Base-by-base conservation (phyloP, 2,329 filamentous ascomycete species). In the Ophiostoma himal-ulmi region DNA sequence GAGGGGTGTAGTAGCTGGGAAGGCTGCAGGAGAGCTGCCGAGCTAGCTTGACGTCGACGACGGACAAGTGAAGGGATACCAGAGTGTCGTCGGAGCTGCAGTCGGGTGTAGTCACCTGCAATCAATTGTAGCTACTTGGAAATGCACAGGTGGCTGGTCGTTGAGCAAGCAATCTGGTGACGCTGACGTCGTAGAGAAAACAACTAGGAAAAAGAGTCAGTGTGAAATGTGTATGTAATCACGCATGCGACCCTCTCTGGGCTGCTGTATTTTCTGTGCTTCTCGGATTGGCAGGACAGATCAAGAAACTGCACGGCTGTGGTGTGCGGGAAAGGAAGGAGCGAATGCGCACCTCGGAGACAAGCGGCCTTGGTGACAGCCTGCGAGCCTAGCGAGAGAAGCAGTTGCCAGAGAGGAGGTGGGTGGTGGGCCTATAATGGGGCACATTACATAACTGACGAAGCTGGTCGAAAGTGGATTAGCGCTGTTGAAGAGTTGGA, bases 351-450 rank as follows among this genome's bases (percentile, higher is more conserved):
- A 44, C 17, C 64, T 62, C 52, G 69, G 69, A 70, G 64, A 34
- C 65, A 34, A 34, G 65, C 69, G 69, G 48, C 57, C 52, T 26
- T 22, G 57, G 60, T 20, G 60, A 64, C 30, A 34, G 60, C 60
- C 69, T 36, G 65, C 39, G 68, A 48, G 37, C 10, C 36, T 67
- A 54, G 30, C 30, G 36, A 54, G 67, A 57, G 44, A 69, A 60
- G 30, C 62, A 65, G 41, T 37, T 17, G 60, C 3, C 48, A 65
- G 20, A 62, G 52, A 65, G 52, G 52, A 22, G 52, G 52, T 57
- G 54, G 64, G 57, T 64, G 57, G 67, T 60, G 68, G 69, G 69
- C 17, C 41, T 5, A 8, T 41, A 60, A 67, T 70, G 70, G 70
- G 67, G 70, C 67, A 54, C 44, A 67, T 66, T 54, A 22, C 54